Percentiles rank a stretch among this genome's conserved stretches.
Evolutionary conservation across 208 protist genomes (phyloP).

Genomic region (Acanthamoeba divionensis): DNA sequence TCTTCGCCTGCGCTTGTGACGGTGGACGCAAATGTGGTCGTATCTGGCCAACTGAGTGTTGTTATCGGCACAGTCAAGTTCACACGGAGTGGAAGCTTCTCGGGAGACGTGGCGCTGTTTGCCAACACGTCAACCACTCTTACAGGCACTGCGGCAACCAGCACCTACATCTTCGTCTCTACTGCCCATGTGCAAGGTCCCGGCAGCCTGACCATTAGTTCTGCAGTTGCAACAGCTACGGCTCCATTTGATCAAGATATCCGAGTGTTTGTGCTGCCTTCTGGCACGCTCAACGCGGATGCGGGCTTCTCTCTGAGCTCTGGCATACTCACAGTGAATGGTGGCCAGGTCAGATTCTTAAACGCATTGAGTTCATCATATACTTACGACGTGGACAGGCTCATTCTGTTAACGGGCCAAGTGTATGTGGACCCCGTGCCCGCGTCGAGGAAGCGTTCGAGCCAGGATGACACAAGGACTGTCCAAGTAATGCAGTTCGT

Average conservation of each 20-base stretch:
- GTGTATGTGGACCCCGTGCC: neutral
- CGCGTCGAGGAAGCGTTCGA: too few relatives aligned
- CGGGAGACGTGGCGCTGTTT: neutral
- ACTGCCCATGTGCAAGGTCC: neutral
- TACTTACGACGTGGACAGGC: neutral
- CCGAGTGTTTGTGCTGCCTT: neutral
- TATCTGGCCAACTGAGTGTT: neutral
- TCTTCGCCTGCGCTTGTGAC: neutral
- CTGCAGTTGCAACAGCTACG: neutral
- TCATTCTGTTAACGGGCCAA: neutral
- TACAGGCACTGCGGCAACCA: neutral
- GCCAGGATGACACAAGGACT: too few relatives aligned
- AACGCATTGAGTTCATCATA: neutral
- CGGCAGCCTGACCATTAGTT: neutral
- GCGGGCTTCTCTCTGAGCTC: neutral
- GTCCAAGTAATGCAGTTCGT: neutral
- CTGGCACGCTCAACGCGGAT: neutral
- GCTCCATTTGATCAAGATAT: neutral
- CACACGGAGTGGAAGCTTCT: neutral
- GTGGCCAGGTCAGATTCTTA: neutral
- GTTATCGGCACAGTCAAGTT: slow-evolving; percentile 1
- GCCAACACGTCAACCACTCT: neutral
- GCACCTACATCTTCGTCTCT: neutral
- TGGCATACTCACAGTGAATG: neutral
- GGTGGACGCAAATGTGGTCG: neutral